Evolutionary conservation across 2,329 filamentous ascomycete species (phyloP), one percentile per base, ranked within the genome.

Genomic region (Byssoonygena ceratinophila): DNA sequence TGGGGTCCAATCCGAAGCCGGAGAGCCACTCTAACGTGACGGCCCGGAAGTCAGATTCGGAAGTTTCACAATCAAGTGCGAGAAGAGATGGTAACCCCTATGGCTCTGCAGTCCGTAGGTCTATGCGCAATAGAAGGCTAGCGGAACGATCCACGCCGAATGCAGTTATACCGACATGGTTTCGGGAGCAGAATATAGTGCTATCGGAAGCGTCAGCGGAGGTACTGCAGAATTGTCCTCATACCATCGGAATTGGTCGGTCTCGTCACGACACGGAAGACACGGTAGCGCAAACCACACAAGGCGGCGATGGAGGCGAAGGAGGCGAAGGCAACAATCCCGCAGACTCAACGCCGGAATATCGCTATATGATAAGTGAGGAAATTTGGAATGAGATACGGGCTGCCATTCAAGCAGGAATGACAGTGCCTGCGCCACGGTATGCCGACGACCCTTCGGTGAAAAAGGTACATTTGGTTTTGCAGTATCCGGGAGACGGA

Each of bases 401-500:
- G 11, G 71, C 76, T 14, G 73, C 72, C 14, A 67, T 78, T 43
- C 73, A 71, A 55, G 75, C 76, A 34, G 76, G 75, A 18, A 64
- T 82, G 54, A 69, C 59, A 54, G 63, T 71, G 52, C 71, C 69
- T 22, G 59, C 67, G 6, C 54, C 61, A 9, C 65, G 68, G 37
- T 71, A 69, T 54, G 64, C 68, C 47, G 70, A 72, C 46, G 70
- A 71, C n/a, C 74, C 75, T 44, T 68, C 74, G 2, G 68, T 71
- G 22, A 64, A 68, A 27, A 79, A 79, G 57, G 75, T 78, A 2
- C 77, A 83, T 57, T 66, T 82, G 16, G 71, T 79, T 4, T 67
- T 84, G 11, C 76, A 81, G 53, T 82, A 80, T 56, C 79, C 80
- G 1, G 73, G 74, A 23, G 72, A 76, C 39, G 76, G 78, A 44